These are phyloP conservation scores for Fonsecaea pugnacius DNA, from an alignment of 2,329 filamentous ascomycete species.

Conservation along the genomic window DNA sequence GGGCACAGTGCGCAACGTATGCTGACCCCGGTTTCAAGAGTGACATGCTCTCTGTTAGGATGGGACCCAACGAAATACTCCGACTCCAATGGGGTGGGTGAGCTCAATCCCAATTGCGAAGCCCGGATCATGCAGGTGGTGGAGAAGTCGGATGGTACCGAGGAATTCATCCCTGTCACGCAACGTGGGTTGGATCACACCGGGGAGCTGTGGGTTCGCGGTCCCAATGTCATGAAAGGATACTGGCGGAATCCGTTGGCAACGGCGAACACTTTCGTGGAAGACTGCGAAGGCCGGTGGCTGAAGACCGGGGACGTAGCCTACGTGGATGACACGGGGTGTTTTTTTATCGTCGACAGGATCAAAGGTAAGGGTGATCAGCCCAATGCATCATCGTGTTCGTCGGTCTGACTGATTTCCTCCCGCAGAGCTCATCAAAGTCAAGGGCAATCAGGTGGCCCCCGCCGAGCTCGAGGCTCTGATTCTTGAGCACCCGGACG, in stretches of 20 bases:
- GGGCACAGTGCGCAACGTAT: too few relatives aligned
- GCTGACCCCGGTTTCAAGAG: too few relatives aligned
- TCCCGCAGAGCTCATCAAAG: conserved; percentile 62
- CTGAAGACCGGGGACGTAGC: conserved; percentile 65
- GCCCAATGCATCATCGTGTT: background rate
- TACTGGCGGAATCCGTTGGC: conserved; percentile 63
- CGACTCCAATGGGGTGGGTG: conserved; percentile 62
- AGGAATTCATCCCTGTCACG: background rate
- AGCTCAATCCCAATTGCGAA: conserved; percentile 69
- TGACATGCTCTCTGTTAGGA: background rate
- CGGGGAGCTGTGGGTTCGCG: conserved; percentile 57
- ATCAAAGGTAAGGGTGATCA: conserved; percentile 49
- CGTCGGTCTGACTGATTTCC: background rate
- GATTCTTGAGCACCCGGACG: conserved; percentile 57
- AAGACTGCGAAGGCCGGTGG: conserved; percentile 59
- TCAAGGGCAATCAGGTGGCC: conserved; percentile 65
- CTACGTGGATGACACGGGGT: conserved; percentile 41
- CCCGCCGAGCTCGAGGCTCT: conserved; percentile 64
- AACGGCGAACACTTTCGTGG: conserved; percentile 55
- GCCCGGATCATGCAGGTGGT: conserved; percentile 65
- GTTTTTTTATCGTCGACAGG: conserved; percentile 69
- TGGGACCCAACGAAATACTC: conserved; percentile 62
- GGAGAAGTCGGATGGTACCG: conserved; percentile 46
- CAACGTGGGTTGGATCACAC: background rate
- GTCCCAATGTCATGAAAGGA: conserved; percentile 61